These are phyloP conservation scores for Alternaria gaisen DNA, from an alignment of 2,329 filamentous ascomycete species.

Conservation along the genomic window DNA sequence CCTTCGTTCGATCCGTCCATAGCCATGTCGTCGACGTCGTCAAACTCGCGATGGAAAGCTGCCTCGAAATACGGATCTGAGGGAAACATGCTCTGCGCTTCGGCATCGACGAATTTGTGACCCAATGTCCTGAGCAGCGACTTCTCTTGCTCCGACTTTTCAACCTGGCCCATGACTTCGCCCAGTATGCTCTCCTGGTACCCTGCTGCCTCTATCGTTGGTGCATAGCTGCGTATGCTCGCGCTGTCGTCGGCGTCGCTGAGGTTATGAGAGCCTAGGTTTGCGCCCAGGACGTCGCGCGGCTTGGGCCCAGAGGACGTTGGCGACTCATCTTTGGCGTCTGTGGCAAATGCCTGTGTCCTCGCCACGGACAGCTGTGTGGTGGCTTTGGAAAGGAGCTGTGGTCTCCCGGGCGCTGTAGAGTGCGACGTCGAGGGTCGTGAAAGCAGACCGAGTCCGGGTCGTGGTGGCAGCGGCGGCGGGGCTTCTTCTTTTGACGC, in stretches of 20 bases:
- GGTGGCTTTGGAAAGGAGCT: conserved; percentile 72
- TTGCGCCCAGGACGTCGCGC: conserved; percentile 51
- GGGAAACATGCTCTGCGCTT: conserved; percentile 64
- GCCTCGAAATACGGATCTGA: conserved; percentile 62
- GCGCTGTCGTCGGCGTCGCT: conserved; percentile 70
- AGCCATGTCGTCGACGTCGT: conserved; percentile 70
- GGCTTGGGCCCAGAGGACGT: conserved; percentile 48
- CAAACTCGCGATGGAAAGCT: conserved; percentile 80
- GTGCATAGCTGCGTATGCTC: conserved; percentile 73
- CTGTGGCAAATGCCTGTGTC: conserved; percentile 75
- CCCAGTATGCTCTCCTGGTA: conserved; percentile 85
- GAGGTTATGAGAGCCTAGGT: conserved; percentile 53
- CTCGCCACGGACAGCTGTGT: conserved; percentile 86
- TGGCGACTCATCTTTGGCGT: conserved; percentile 37
- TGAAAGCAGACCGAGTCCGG: conserved; percentile 47
- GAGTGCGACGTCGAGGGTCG: conserved; percentile 53
- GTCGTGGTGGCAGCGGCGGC: conserved; percentile 66
- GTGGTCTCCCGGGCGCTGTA: conserved; percentile 53
- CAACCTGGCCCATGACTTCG: conserved; percentile 70
- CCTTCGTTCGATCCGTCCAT: conserved; percentile 66
- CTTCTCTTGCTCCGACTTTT: conserved; percentile 69
- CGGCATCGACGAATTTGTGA: conserved; percentile 61
- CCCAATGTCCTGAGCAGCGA: conserved; percentile 74
- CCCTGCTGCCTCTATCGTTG: conserved; percentile 68
- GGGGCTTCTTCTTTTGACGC: conserved; percentile 57